Base-by-base conservation (phyloP, 2,329 filamentous ascomycete species). In the Emergomyces orientalis region DNA sequence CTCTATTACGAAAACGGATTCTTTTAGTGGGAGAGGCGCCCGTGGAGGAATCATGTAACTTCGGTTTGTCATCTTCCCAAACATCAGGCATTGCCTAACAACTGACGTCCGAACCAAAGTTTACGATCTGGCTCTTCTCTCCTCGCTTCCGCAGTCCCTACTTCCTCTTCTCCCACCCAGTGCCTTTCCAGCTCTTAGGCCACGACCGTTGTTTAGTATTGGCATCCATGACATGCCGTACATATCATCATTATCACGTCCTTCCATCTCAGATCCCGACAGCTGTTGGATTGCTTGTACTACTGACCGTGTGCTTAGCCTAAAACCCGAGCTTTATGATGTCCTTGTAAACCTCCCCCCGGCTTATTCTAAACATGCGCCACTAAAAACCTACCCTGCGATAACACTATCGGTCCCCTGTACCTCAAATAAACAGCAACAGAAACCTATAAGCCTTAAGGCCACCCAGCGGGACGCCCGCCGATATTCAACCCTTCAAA, bases 211-310 rank as follows among this genome's bases (percentile, higher is more conserved):
- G n/a, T 99, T 97, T 78, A 91, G 88, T 60, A 84, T 99, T 64
- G 94, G 94, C 59, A 87, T 99, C 19, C 90, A 96, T 73, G 94
- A 99, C 71, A 96, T 99, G 59, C 85, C 89, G 5, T 86, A 88
- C 63, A 81, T 97, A 5, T 81, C 89, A 4, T 84, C 88, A 52
- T 81, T 97, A 5, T 80, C 81, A 75, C 57, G 79, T 77, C 66
- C 55, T 71, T 74, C 41, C 71, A 69, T 51, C 73, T 77, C 52
- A 55, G 68, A 63, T 73, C 51, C 72, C 74, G 81, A 84, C 51
- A 72, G 76, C 30, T 89, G 91, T 47, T 99, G 92, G 91, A 87
- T 96, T 64, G 94, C 93, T 14, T 97, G 92, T 75, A 97, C 93
- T 2, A 97, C 93, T 1, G 94, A 99, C 76, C 93, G 89, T 71